Percentiles rank a stretch among this genome's conserved stretches.
Evolutionary conservation across 139 green algal genomes (phyloP).

Genomic region (Trebouxia sp.): DNA sequence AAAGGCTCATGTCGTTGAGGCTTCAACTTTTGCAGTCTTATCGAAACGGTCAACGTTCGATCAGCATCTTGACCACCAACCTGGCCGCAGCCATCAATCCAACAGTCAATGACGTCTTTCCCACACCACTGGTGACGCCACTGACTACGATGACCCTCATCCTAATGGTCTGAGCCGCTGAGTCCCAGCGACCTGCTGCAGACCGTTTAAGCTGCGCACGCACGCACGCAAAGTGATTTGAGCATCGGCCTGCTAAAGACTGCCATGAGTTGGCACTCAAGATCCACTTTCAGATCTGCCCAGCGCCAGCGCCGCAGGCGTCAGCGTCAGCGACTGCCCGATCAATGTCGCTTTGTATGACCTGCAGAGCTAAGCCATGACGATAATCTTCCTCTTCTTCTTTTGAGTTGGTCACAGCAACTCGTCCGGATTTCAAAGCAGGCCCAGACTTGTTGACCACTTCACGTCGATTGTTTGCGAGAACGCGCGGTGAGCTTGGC

Average conservation of each 20-base stretch:
- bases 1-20: too few relatives aligned
- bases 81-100: constrained; percentile 71
- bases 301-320: not conserved
- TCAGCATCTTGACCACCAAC: constrained; percentile 30
- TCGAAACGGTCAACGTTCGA: not conserved
- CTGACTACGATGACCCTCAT: constrained; percentile 64
- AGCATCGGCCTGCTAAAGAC: too few relatives aligned
- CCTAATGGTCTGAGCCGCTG: not conserved
- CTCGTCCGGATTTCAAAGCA: not conserved
- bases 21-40: not conserved
- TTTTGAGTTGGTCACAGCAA: not conserved
- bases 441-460: too few relatives aligned
- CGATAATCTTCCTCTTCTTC: not conserved
- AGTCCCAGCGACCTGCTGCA: too few relatives aligned
- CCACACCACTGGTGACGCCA: constrained; percentile 76
- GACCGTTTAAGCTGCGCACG: constrained; percentile 16
- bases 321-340: too few relatives aligned
- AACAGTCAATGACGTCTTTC: constrained; percentile 74
- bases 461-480: too few relatives aligned
- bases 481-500: too few relatives aligned
- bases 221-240: not conserved
- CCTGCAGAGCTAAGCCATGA: too few relatives aligned
- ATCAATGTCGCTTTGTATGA: too few relatives aligned
- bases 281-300: not conserved
- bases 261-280: too few relatives aligned